Evolutionary conservation across 1,284 basidiomycete species (phyloP), one percentile per base, ranked within the genome.

Genomic region (Phylloporus sp.): DNA sequence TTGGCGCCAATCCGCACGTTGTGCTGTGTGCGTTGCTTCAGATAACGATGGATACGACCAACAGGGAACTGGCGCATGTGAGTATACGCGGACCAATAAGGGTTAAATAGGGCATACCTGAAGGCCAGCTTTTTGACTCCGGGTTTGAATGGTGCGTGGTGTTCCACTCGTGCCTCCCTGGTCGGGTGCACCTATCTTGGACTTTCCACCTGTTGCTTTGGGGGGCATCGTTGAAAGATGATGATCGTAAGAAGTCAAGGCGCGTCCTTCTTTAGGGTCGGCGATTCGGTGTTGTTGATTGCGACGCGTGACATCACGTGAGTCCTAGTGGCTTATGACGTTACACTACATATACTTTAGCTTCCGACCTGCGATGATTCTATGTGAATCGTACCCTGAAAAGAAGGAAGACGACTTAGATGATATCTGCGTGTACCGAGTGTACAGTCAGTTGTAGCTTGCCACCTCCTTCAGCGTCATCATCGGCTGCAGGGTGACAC

Each of bases 1-100:
- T 96, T 96, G 32, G 94, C 94, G 51, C 94, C 95, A 69, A 96
- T 94, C 44, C 95, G 92, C 60, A 98, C 89, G 76, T 96, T 95
- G 79, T 96, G 93, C 76, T 96, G 94, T 42, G 96, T 97, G 72
- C 93, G 88, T 76, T 90, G 89, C 80, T 98, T 97, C 70, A 98
- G 80, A 81, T 97, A 97, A 80, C 96, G 91, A 77, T 96, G 95
- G 64, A 96, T 94, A 92, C 94, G 94, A 52, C 94, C 94, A 49
- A 96, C 94, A 53, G 94, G 94, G 77, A 96, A 95, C 93, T 95
- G 24, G 13, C 6, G n/a, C 11, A 17, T 53, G 13, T 72, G 49
- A 66, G 58, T 32, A 52, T 37, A 18, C 29, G 24, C 28, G n/a
- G 22, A 37, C 42, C 22, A 6, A 17, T 46, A 52, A 37, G 61